These are phyloP conservation scores for Nicotiana benthamiana DNA, from an alignment of 257 asterid genomes.

Conservation along the genomic window DNA sequence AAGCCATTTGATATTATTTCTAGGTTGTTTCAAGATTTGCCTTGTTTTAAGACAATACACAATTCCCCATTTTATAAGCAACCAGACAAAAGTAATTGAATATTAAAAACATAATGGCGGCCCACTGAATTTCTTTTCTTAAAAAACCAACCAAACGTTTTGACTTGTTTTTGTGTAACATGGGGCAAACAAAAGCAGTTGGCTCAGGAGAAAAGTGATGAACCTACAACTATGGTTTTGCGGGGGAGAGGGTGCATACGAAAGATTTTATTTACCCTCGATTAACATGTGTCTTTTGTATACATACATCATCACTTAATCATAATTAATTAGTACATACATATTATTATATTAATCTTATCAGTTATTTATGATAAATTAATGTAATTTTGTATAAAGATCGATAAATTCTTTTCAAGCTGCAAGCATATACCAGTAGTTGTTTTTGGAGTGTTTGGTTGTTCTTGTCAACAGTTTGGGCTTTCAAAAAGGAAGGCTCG, in stretches of 20 bases:
- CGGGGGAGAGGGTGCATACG: neutral
- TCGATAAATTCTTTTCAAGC: too few species aligned
- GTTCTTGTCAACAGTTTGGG: neutral
- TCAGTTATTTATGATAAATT: too few species aligned
- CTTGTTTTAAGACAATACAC: neutral
- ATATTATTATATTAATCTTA: too few species aligned
- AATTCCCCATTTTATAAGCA: neutral
- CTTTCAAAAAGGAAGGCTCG: neutral
- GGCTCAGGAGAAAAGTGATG: neutral
- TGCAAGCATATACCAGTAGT: neutral
- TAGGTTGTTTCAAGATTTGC: neutral
- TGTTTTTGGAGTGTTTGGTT: neutral
- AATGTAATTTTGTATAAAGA: too few species aligned
- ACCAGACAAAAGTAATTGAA: slow-evolving; percentile 5
- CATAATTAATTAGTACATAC: too few species aligned
- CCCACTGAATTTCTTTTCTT: neutral
- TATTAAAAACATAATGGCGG: neutral
- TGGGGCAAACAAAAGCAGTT: slow-evolving; percentile 7
- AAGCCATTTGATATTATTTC: slow-evolving; percentile 32
- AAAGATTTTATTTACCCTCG: neutral
- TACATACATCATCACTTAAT: too few species aligned
- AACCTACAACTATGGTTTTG: neutral
- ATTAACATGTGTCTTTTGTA: too few species aligned
- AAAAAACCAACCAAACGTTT: neutral
- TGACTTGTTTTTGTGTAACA: neutral